These are phyloP conservation scores for Mortierella claussenii DNA, from an alignment of 192 early-diverging fungal genomes.

Conservation along the genomic window DNA sequence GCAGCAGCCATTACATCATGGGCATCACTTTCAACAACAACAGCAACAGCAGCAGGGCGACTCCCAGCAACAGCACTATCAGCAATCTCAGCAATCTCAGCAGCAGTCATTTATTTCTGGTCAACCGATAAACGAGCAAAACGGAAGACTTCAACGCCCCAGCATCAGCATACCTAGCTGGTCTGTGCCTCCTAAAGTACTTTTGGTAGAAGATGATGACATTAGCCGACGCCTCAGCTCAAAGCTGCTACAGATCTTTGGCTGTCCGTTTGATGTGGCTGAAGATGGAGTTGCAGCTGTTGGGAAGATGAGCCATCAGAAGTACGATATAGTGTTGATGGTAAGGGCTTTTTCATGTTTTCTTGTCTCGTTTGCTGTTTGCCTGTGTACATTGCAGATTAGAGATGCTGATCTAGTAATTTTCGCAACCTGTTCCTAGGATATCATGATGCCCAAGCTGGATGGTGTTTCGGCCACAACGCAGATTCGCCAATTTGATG, in stretches of 20 bases:
- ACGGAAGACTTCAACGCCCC: not conserved
- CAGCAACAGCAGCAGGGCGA: slow-evolving; percentile 1
- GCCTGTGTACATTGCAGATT: no score
- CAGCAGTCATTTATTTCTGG: slow-evolving; percentile 8
- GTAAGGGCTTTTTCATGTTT: slow-evolving; percentile 23
- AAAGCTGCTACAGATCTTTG: slow-evolving; percentile 66
- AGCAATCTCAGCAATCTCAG: slow-evolving; percentile 13
- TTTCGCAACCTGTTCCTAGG: slow-evolving; percentile 44
- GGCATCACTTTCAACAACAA: slow-evolving; percentile 6
- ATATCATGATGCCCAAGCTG: slow-evolving; percentile 79
- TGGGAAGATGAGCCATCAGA: slow-evolving; percentile 64
- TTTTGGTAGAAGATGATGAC: slow-evolving; percentile 77
- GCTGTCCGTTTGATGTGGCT: slow-evolving; percentile 74
- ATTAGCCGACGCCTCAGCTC: slow-evolving; percentile 57
- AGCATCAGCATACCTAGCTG: slow-evolving; percentile 41
- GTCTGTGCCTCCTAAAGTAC: slow-evolving; percentile 62
- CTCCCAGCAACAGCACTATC: not conserved
- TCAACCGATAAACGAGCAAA: not conserved
- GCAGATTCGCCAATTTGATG: slow-evolving; percentile 77
- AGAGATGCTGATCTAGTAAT: not conserved
- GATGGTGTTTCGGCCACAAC: slow-evolving; percentile 74
- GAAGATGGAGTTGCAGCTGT: slow-evolving; percentile 75
- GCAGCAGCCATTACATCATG: no score
- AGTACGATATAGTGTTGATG: slow-evolving; percentile 82
- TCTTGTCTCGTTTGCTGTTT: slow-evolving; percentile 4